Percentiles rank a stretch among this genome's conserved stretches.
phyloP scores from a whole-genome alignment of 805 yeast species.

The Candida orba region DNA sequence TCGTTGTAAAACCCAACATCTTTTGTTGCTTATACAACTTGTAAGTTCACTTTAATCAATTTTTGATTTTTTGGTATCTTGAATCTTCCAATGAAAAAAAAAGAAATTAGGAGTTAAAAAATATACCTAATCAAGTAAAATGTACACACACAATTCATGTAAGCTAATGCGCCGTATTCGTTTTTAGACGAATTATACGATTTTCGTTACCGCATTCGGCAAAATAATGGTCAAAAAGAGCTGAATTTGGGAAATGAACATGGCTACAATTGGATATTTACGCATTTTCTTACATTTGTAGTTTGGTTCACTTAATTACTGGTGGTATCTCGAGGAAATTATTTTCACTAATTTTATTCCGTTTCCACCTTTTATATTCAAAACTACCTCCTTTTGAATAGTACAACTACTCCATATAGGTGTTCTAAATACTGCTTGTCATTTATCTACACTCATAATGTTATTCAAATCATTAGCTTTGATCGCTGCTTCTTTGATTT shows the following conservation, averaged over 20 bases:
- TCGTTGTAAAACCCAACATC: too few relatives aligned
- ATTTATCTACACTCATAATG: constrained; percentile 18
- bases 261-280: neutral
- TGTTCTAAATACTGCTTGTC: neutral
- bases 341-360: neutral
- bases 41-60: too few relatives aligned
- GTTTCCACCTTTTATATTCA: neutral
- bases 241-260: neutral
- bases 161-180: neutral
- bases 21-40: too few relatives aligned
- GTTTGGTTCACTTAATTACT: too few relatives aligned
- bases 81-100: too few relatives aligned
- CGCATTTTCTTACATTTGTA: neutral
- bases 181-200: too few relatives aligned
- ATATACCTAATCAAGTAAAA: neutral
- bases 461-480: constrained; percentile 26
- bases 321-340: neutral
- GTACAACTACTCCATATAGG: neutral
- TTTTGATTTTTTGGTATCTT: too few relatives aligned
- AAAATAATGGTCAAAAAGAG: neutral
- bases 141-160: neutral
- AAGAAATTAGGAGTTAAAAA: neutral
- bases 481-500: constrained; percentile 30
- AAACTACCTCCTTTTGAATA: too few relatives aligned
- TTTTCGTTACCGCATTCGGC: neutral